phyloP scores from a whole-genome alignment of 2,329 filamentous ascomycete species.

The Alternaria gaisen region DNA sequence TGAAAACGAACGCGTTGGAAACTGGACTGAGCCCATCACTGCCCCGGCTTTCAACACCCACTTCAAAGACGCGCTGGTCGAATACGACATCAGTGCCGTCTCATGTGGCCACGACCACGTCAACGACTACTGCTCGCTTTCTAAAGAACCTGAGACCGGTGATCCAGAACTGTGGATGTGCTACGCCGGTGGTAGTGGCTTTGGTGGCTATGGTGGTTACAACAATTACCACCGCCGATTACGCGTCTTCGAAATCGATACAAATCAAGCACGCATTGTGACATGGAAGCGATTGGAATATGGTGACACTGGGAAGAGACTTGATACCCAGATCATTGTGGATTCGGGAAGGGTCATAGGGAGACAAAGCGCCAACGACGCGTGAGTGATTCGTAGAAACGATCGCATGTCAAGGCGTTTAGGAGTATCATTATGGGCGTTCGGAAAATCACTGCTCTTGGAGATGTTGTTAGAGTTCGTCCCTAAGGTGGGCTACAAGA shows the following conservation, averaged over 20 bases:
- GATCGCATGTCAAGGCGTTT: not conserved
- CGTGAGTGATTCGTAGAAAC: not conserved
- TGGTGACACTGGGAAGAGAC: conserved; percentile 60
- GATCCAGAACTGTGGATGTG: conserved; percentile 88
- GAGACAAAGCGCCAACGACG: conserved; percentile 18
- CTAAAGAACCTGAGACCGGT: conserved; percentile 55
- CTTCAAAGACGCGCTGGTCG: conserved; percentile 89
- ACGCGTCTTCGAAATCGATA: conserved; percentile 91
- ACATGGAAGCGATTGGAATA: conserved; percentile 92
- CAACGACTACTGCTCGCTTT: conserved; percentile 92
- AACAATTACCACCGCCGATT: conserved; percentile 83
- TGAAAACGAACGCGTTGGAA: conserved; percentile 69
- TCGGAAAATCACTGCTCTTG: not conserved
- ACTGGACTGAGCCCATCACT: conserved; percentile 83
- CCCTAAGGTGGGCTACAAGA: not conserved
- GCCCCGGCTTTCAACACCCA: conserved; percentile 89
- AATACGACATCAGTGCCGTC: conserved; percentile 85
- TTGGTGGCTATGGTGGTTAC: conserved; percentile 95
- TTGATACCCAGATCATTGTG: conserved; percentile 69
- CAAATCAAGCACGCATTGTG: conserved; percentile 84
- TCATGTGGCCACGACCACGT: conserved; percentile 96
- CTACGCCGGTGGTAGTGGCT: conserved; percentile 89
- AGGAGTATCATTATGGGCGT: not conserved
- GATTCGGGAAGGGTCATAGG: conserved; percentile 62
- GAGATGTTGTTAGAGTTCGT: not conserved